A percentile compares a stretch with the other conserved stretches of the same genome.
Conservation (phyloP, 495 filamentous ascomycete genomes). For the Penicillium cataractarum region DNA sequence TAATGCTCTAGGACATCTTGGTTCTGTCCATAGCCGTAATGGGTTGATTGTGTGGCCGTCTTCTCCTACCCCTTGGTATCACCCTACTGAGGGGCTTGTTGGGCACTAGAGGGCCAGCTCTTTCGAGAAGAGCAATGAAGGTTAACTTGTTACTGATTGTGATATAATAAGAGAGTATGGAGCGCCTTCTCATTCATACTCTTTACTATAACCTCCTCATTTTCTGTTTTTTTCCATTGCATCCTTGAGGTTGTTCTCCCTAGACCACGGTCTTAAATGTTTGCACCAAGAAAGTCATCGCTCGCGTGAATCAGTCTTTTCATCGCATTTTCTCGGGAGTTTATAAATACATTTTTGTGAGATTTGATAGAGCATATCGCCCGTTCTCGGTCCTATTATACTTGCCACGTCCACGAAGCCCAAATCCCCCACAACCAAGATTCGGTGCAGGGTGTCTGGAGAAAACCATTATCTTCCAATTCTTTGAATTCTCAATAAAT, state of each 20-base stretch:
- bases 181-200: constrained; percentile 3
- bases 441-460: background rate
- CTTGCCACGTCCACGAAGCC: background rate
- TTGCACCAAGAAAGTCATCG: constrained; percentile 9
- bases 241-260: constrained; percentile 5
- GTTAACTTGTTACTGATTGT: constrained; percentile 12
- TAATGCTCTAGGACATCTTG: constrained; percentile 21
- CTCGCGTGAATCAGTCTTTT: constrained; percentile 1
- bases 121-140: constrained; percentile 12
- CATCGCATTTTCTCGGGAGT: background rate
- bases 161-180: constrained; percentile 25
- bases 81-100: constrained; percentile 22
- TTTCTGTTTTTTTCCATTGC: constrained; percentile 13
- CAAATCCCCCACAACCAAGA: background rate
- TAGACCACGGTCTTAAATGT: constrained; percentile 15
- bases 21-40: constrained; percentile 17
- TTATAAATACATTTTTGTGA: background rate
- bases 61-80: constrained; percentile 19
- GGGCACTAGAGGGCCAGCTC: constrained; percentile 26
- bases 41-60: constrained; percentile 20
- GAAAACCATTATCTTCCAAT: background rate
- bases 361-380: background rate
- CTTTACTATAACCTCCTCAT: background rate
- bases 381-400: background rate
- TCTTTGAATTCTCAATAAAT: background rate